phyloP scores from a whole-genome alignment of 2,329 filamentous ascomycete species.

The Aspergillus tubingensis region DNA sequence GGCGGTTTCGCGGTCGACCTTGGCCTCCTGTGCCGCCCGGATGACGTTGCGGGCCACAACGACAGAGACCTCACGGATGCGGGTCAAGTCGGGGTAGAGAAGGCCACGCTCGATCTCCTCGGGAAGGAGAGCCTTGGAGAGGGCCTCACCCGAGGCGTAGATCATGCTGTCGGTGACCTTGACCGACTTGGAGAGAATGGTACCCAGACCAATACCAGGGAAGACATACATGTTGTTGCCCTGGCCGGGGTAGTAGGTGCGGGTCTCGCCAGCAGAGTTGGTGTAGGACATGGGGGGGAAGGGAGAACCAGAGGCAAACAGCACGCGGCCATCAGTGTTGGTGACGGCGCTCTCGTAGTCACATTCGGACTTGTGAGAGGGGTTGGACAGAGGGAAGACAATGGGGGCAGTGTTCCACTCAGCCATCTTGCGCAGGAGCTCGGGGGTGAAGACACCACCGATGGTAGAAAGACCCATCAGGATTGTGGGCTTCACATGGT shows the following conservation, averaged over 20 bases:
- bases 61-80: conserved; percentile 87
- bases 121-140: conserved; percentile 74
- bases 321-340: conserved; percentile 84
- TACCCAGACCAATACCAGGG: conserved; percentile 90
- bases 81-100: conserved; percentile 87
- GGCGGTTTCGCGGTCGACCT: conserved; percentile 59
- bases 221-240: conserved; percentile 89
- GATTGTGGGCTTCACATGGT: conserved; percentile 92
- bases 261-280: conserved; percentile 57
- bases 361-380: conserved; percentile 94
- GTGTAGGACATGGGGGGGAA: conserved; percentile 74
- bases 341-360: conserved; percentile 91
- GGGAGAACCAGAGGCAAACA: conserved; percentile 94
- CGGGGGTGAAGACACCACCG: conserved; percentile 89
- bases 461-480: conserved; percentile 93
- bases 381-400: conserved; percentile 96
- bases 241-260: conserved; percentile 76
- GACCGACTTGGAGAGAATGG: conserved; percentile 85
- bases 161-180: conserved; percentile 94
- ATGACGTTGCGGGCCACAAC: conserved; percentile 89
- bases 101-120: conserved; percentile 81
- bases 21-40: conserved; percentile 81
- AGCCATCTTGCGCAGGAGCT: conserved; percentile 68
- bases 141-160: conserved; percentile 83
- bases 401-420: conserved; percentile 75